Base-by-base conservation (phyloP, 2,329 filamentous ascomycete species). In the Colletotrichum tropicicola region DNA sequence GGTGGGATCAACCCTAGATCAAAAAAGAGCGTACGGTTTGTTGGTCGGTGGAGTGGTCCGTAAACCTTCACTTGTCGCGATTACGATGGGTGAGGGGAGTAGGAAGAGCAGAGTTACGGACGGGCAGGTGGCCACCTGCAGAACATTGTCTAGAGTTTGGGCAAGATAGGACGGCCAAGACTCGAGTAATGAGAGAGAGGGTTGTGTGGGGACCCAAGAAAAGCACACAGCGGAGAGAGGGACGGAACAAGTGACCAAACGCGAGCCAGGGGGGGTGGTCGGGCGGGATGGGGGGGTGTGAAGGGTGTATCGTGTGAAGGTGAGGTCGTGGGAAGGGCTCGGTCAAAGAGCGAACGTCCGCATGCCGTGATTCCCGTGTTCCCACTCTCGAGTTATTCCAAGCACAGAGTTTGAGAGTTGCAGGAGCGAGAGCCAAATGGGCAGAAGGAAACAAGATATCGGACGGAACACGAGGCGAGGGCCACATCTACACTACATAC, bases 1-100 rank as follows among this genome's bases (percentile, higher is more conserved):
- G 57, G 56, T 66, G 70, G 70, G 68, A 68, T 74, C 69, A 73
- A 72, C 69, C 71, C 72, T 59, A 37, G 45, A 60, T 65, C 23
- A 49, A 59, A 49, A 59, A 53, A 43, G 55, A 66, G 47, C n/a
- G 54, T 57, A 39, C 37, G 23, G 17, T 37, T 48, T 56, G 21
- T 27, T 52, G 28, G 28, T 13, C 44, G 39, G 49, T 59, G 41
- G 57, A 54, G 32, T 55, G 28, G 47, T 48, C 37, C 35, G 41
- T n/a, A 51, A 55, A 61, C 57, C 57, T 61, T 65, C 51, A 52
- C 6, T 19, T 10, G 28, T 45, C 37, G 30, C 55, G 44, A 52
- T 19, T 54, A 51, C 45, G 47, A 49, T 27, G 17, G 49, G 32
- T 37, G 23, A 39, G 30, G 59, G 21, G 27, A 30, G 44, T 19